Evolutionary conservation across 2,329 filamentous ascomycete species (phyloP).

Genomic region (Orbilia blumenaviensis): DNA sequence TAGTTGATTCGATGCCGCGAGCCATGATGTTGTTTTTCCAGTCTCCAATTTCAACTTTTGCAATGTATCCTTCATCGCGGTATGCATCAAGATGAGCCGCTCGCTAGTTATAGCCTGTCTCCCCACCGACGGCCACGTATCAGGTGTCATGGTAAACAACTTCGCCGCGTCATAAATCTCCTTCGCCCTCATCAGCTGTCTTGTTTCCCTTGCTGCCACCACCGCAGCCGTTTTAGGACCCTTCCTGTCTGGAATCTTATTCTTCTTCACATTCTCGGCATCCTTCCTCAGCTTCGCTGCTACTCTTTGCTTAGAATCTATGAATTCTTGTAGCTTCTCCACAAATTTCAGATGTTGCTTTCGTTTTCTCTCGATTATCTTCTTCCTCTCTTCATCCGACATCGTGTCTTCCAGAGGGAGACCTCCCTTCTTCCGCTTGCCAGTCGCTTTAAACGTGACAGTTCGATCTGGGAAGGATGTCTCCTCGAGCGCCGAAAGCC

Average conservation of each 20-base stretch:
- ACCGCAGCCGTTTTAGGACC: background rate
- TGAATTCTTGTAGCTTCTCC: slow-evolving; percentile 9
- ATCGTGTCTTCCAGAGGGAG: slow-evolving; percentile 22
- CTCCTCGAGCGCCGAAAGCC: background rate
- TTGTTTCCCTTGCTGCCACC: background rate
- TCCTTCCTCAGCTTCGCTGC: background rate
- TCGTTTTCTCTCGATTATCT: background rate
- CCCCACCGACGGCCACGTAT: slow-evolving; percentile 19
- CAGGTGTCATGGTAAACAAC: slow-evolving; percentile 16
- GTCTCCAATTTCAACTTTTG: background rate
- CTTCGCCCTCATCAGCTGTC: background rate
- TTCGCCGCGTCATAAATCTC: slow-evolving; percentile 10
- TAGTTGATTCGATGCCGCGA: background rate
- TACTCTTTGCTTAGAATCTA: background rate
- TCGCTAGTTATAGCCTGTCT: slow-evolving; percentile 36
- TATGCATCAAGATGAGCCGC: background rate
- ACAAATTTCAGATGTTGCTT: slow-evolving; percentile 20
- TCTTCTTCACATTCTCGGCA: background rate
- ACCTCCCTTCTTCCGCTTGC: slow-evolving; percentile 3
- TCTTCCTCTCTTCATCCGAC: background rate
- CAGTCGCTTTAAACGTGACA: background rate
- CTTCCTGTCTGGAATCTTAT: background rate
- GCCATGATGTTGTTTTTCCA: background rate
- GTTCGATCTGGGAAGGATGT: slow-evolving; percentile 1
- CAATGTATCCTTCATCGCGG: slow-evolving; percentile 2